Evolutionary conservation across 805 yeast species (phyloP), one percentile per base, ranked within the genome.

Genomic region (Candida ponderosae): DNA sequence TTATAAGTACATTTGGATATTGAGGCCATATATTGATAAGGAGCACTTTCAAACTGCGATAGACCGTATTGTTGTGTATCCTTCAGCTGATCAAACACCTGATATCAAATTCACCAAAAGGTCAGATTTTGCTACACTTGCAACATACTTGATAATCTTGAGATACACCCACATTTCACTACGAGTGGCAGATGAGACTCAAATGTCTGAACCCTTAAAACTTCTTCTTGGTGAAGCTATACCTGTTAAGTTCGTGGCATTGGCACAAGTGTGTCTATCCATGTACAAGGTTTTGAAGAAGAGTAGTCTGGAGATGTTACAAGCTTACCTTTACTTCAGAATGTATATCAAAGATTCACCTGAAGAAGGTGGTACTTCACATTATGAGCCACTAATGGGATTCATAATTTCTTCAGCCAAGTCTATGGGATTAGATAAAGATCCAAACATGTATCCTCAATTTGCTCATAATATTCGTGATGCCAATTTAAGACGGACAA

Each of bases 301-400:
- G 45, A 58, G 67, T 18, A 48, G 65, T 5, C 50, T 66, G 35
- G 56, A 58, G 38, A 44, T 57, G 28, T 62, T 67, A 3, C 72
- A 66, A 41, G 39, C 57, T 4, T 50, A 64, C 37, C 44, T 59
- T 10, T 50, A 64, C 17, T 39, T 59, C 11, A 52, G 59, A 37
- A 62, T 57, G 37, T 66, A 64, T 43, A 40, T 64, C 16, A 53
- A 50, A 29, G 62, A 65, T 13, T 56, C 62, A 11, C 72, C 72
- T 1, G 61, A 62, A 37, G 71, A 67, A 44, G 56, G 65, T 38
- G 66, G 57, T 40, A 70, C 72, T 1, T 54, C 62, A 0, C 70
- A 66, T 42, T 58, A 64, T 4, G 64, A 62, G 34, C 52, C 63
- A 14, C 48, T 65, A 18, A 56, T 65, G 34, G 39, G 35, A 6